Evolutionary conservation across 345 rosid species (phyloP).

Genomic region (Brassica napus): Da-Ae NC_063441.1:12107001-12107500

Average conservation of each 20-base stretch:
- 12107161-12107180: neutral
- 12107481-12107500: neutral
- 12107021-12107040: neutral
- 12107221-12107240: neutral
- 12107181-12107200: neutral
- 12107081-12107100: neutral
- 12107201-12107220: neutral
- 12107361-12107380: neutral
- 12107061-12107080: neutral
- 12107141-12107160: neutral
- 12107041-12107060: neutral
- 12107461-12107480: neutral
- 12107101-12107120: neutral
- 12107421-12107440: neutral
- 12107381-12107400: neutral
- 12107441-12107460: neutral
- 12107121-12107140: neutral
- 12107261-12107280: neutral
- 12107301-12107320: neutral
- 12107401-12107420: neutral
- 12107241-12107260: neutral
- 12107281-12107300: neutral
- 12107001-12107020: neutral
- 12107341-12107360: neutral
- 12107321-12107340: neutral